These are phyloP conservation scores for Eruca vesicaria DNA, from an alignment of 441 rosid genomes.

Conservation along the genomic window DNA sequence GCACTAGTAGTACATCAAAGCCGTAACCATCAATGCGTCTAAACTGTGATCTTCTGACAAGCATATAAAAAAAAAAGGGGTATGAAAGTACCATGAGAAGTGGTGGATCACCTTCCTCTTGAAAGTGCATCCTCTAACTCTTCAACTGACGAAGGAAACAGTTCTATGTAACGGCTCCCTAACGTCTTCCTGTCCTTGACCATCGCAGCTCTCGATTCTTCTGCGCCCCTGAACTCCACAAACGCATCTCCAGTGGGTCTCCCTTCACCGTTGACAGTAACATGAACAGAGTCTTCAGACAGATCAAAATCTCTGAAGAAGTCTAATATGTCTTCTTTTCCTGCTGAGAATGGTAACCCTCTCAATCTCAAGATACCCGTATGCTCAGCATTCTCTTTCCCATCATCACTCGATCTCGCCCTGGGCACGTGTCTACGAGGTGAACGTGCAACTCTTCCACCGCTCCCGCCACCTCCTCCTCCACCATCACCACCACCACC, in stretches of 20 bases:
- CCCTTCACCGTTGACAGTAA: constrained; percentile 66
- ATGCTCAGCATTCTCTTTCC: constrained; percentile 59
- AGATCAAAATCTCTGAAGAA: constrained; percentile 77
- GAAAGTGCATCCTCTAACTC: constrained; percentile 77
- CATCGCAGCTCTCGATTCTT: constrained; percentile 91
- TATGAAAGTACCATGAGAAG: constrained; percentile 11
- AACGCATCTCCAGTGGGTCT: constrained; percentile 43
- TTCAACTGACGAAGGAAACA: constrained; percentile 75
- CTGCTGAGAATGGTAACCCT: constrained; percentile 66
- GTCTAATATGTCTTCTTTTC: constrained; percentile 45
- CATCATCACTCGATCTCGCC: constrained; percentile 48
- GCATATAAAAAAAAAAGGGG: too few species aligned
- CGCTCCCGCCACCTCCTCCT: neutral
- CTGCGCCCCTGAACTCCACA: constrained; percentile 72
- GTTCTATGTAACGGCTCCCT: constrained; percentile 91
- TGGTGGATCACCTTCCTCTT: constrained; percentile 64
- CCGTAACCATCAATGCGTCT: constrained; percentile 5
- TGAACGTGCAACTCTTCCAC: constrained; percentile 43
- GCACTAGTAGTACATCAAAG: constrained; percentile 18
- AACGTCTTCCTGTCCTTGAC: constrained; percentile 86
- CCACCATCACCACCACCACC: neutral
- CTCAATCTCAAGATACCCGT: constrained; percentile 82
- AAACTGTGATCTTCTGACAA: neutral
- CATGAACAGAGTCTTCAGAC: constrained; percentile 65
- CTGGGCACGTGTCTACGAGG: constrained; percentile 55